phyloP scores from a whole-genome alignment of 306 rosid genomes.

The Macrotyloma uniflorum region DNA sequence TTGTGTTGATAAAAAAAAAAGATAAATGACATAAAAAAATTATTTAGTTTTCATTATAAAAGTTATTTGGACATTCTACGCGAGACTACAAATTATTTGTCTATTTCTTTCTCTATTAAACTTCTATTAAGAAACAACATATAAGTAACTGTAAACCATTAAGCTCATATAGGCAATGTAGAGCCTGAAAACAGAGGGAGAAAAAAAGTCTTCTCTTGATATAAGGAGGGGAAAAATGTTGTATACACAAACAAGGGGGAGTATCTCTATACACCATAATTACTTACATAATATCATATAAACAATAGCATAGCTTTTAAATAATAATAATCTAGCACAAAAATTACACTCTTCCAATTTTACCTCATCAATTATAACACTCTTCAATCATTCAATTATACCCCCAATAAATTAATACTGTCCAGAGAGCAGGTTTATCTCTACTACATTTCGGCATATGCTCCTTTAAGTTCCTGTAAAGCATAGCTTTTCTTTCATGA shows the following conservation, averaged over 20 bases:
- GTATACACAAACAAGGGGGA: constrained; percentile 38
- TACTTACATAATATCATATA: constrained; percentile 46
- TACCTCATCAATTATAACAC: neutral
- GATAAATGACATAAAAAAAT: too few relatives aligned
- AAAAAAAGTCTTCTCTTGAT: neutral
- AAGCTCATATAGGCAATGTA: neutral
- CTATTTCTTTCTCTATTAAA: neutral
- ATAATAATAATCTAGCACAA: constrained; percentile 30
- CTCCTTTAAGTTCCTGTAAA: constrained; percentile 34
- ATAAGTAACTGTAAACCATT: neutral
- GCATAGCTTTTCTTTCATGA: constrained; percentile 6
- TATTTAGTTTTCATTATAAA: too few relatives aligned
- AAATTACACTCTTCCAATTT: constrained; percentile 32
- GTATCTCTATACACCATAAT: constrained; percentile 26
- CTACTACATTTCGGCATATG: neutral
- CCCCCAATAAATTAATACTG: constrained; percentile 31
- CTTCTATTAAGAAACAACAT: neutral
- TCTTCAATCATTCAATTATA: constrained; percentile 26
- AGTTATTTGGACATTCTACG: too few relatives aligned
- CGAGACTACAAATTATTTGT: too few relatives aligned
- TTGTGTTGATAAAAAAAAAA: too few relatives aligned
- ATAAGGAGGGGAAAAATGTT: neutral
- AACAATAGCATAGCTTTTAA: constrained; percentile 31
- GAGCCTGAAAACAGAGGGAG: neutral
- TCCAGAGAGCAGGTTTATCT: constrained; percentile 1